phyloP scores from a whole-genome alignment of 1,284 basidiomycete species.

The Kwoniella shivajii region DNA sequence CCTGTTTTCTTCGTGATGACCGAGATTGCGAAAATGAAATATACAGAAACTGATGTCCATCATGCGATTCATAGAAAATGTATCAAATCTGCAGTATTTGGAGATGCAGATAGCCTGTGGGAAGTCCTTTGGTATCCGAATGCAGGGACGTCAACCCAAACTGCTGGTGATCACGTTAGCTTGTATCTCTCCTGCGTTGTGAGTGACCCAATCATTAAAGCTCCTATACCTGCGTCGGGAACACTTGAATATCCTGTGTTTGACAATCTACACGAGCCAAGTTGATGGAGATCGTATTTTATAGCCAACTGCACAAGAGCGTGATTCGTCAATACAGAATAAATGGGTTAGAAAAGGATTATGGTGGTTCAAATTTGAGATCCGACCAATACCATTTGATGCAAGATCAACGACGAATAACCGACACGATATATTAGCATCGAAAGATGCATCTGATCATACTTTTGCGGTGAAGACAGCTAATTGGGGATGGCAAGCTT shows the following conservation, averaged over 20 bases:
- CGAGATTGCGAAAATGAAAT: too few species aligned
- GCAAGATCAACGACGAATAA: constrained; percentile 1
- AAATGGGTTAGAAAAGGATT: constrained; percentile 80
- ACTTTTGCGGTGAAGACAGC: constrained; percentile 79
- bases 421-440: constrained; percentile 44
- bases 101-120: constrained; percentile 52
- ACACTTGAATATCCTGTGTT: too few species aligned
- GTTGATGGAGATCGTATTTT: not conserved
- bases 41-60: not conserved
- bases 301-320: constrained; percentile 70
- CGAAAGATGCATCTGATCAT: constrained; percentile 80
- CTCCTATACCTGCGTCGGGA: too few species aligned
- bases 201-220: constrained; percentile 34
- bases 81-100: constrained; percentile 54
- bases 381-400: constrained; percentile 58
- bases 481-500: constrained; percentile 80
- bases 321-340: constrained; percentile 65
- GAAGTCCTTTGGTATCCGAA: constrained; percentile 80
- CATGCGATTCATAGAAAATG: constrained; percentile 45
- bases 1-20: not conserved
- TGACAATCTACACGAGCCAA: too few species aligned
- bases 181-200: constrained; percentile 80
- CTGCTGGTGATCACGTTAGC: constrained; percentile 63
- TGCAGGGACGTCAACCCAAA: constrained; percentile 61
- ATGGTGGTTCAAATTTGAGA: constrained; percentile 81